Percentiles rank a stretch among this genome's conserved stretches.
Evolutionary conservation across 768 basidiomycete species (phyloP).

Genomic region (Leccinum disarticulatum): DNA sequence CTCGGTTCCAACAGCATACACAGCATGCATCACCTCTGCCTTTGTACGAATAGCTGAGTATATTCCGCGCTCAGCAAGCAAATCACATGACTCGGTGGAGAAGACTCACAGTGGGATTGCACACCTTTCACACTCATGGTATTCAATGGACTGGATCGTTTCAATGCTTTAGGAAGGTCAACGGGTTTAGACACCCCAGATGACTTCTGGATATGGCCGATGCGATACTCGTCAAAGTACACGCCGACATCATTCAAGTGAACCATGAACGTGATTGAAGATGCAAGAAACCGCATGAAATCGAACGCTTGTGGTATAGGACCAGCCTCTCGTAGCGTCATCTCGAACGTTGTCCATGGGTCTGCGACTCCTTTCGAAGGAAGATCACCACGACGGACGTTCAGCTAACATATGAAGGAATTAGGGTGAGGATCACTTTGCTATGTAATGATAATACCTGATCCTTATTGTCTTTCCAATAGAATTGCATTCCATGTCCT

Average conservation of each 20-base stretch:
- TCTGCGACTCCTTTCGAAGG: conserved; percentile 39
- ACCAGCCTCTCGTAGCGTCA: conserved; percentile 78
- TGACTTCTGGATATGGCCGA: conserved; percentile 66
- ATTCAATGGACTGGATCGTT: conserved; percentile 50
- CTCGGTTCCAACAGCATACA: conserved; percentile 8
- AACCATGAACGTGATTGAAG: conserved; percentile 92
- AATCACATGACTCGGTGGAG: not conserved
- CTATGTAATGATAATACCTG: conserved; percentile 46
- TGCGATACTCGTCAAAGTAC: conserved; percentile 75
- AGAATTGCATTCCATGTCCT: conserved; percentile 93
- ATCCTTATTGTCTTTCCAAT: conserved; percentile 93
- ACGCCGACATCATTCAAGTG: conserved; percentile 75
- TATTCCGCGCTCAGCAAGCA: not conserved
- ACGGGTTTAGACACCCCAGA: conserved; percentile 51
- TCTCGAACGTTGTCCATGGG: conserved; percentile 86
- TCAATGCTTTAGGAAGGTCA: conserved; percentile 56
- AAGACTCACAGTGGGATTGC: conserved; percentile 56
- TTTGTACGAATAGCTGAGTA: conserved; percentile 40
- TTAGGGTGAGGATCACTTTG: not conserved
- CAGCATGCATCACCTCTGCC: conserved; percentile 14
- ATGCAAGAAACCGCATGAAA: conserved; percentile 84
- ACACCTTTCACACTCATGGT: conserved; percentile 71
- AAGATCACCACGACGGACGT: conserved; percentile 75
- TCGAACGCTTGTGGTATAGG: conserved; percentile 85
- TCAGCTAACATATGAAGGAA: conserved; percentile 49